Evolutionary conservation across 352 stramenopile genomes (phyloP).

Genomic region (Phytopythium oedochilum): DNA sequence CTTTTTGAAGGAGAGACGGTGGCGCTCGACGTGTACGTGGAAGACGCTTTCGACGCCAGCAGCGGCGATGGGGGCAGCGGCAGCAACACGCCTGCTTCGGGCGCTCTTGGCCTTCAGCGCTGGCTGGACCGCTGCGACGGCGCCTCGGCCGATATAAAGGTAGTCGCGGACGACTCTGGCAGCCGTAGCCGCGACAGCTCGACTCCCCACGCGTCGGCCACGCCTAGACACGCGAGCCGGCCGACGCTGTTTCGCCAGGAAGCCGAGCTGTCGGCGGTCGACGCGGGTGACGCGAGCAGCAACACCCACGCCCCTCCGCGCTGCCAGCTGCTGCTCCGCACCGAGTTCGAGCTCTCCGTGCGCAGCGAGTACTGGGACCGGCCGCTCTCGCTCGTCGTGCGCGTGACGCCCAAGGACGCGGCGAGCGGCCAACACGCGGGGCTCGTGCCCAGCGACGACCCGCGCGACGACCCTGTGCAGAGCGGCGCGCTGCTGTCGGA

Average conservation of each 20-base stretch:
- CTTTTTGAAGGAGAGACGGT: conserved; percentile 38
- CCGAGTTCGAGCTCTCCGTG: conserved; percentile 56
- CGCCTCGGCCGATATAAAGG: conserved; percentile 45
- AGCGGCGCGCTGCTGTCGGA: conserved; percentile 20
- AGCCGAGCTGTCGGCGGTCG: conserved; percentile 34
- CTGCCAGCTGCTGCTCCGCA: conserved; percentile 24
- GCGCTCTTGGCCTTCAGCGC: no score
- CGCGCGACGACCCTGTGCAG: conserved; percentile 2
- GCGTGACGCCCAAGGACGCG: conserved; percentile 31
- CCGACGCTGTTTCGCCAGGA: conserved; percentile 60
- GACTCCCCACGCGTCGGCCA: not conserved
- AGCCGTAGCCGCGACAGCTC: conserved; percentile 7
- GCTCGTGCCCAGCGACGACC: not conserved
- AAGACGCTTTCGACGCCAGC: conserved; percentile 1
- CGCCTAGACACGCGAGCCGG: conserved; percentile 5
- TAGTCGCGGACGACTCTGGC: conserved; percentile 19
- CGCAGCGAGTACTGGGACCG: conserved; percentile 57
- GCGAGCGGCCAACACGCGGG: not conserved
- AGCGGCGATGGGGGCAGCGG: not conserved
- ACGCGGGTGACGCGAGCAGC: conserved; percentile 2
- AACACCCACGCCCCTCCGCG: not conserved
- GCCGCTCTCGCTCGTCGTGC: conserved; percentile 43
- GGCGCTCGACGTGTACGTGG: conserved; percentile 29
- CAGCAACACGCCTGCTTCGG: not conserved
- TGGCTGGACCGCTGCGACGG: conserved; percentile 41